Evolutionary conservation across 1,284 basidiomycete species (phyloP), one percentile per base, ranked within the genome.

Genomic region (Ustilago lituana): DNA sequence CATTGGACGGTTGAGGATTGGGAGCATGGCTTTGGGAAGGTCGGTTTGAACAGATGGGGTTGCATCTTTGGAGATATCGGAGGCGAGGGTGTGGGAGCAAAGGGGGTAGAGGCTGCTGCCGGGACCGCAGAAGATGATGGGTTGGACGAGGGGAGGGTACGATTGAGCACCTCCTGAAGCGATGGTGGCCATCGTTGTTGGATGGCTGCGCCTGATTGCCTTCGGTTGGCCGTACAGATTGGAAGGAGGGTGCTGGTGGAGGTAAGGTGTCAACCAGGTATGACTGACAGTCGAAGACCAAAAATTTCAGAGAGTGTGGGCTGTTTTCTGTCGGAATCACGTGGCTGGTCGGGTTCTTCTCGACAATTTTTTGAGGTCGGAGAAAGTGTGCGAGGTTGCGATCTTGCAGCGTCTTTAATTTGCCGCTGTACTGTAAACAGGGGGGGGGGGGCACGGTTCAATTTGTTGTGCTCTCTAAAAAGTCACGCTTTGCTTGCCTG

Each of bases 1-100:
- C 66, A 80, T 68, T 19, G 80, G 80, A n/a, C 77, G 48, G 51
- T 80, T 82, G 24, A 74, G 59, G n/a, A 82, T 52, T 10, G 80
- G 80, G 2, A 82, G 72, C 55, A 79, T 67, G n/a, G 77, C 79
- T 55, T 80, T 78, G 19, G 78, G 77, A 11, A 79, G 51, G 11
- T 64, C 67, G 27, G 36, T 32, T 14, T 62, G 51, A 15, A 49
- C 47, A 2, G 49, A 35, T n/a, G 29, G 51, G 10, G 39, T 10
- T 5, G 27, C 35, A 37, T 69, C 48, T 5, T 51, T 39, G 1
- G 51, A 31, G 31, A 26, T 36, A 24, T 63, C 66, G 22, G 55
- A 17, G 20, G 46, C 44, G 20, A 58, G 46, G 37, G 59, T 53
- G 26, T 59, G 64, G 46, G 72, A 60, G 29, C 77, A 80, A 14